Conservation (phyloP, 352 stramenopile genomes). For the Pythium dissimile region DNA sequence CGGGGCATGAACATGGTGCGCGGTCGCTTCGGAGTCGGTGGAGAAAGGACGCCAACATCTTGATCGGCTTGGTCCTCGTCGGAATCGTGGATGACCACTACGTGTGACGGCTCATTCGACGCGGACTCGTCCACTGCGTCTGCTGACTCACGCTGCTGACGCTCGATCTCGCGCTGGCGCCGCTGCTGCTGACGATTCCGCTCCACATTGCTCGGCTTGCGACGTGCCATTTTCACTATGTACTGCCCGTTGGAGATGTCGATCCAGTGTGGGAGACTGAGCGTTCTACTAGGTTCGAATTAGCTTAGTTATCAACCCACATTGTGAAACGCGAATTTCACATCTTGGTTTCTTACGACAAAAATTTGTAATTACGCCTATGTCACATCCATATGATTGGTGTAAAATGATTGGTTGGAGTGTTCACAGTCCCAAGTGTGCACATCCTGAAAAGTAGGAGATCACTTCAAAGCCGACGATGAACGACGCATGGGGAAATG, state of each 20-base stretch:
- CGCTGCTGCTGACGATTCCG: constrained; percentile 14
- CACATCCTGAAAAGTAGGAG: background rate
- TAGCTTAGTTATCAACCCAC: background rate
- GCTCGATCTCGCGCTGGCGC: background rate
- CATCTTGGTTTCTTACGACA: background rate
- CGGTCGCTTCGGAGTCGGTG: constrained; percentile 6
- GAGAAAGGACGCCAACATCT: constrained; percentile 5
- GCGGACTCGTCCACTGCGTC: background rate
- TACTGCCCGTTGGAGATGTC: constrained; percentile 1
- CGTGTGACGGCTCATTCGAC: background rate
- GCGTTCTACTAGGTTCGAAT: background rate
- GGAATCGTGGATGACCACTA: constrained; percentile 2
- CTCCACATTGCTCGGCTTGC: constrained; percentile 32
- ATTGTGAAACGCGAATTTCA: background rate
- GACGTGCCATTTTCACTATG: constrained; percentile 25
- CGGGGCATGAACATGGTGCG: background rate
- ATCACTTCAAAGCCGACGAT: background rate
- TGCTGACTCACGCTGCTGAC: background rate
- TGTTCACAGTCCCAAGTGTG: background rate
- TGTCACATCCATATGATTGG: background rate
- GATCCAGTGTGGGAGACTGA: too few relatives aligned
- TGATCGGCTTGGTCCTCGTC: background rate
- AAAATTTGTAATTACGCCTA: background rate
- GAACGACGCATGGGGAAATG: too few relatives aligned
- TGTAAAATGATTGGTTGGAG: constrained; percentile 13